Evolutionary conservation across 176 grass and related monocot species (phyloP).

Genomic region (Saccharum spontaneum): DNA sequence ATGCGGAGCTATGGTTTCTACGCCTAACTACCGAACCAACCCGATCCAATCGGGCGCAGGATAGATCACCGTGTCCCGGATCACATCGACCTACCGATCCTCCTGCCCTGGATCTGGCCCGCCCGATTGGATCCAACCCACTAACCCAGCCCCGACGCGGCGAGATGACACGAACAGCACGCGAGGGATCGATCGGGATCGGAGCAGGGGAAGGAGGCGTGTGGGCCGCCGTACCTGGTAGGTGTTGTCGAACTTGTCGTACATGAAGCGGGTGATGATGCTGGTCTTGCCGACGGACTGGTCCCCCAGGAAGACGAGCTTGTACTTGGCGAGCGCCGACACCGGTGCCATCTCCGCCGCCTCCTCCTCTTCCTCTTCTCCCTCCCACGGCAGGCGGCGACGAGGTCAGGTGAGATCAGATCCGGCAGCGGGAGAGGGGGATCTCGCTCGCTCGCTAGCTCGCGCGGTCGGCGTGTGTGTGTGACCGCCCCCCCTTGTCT

Average conservation of each 20-base stretch:
- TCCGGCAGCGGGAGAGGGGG: slow-evolving; percentile 32
- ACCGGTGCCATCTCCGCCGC: slow-evolving; percentile 69
- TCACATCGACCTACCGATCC: not conserved
- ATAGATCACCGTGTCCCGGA: slow-evolving; percentile 13
- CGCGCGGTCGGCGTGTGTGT: slow-evolving; percentile 30
- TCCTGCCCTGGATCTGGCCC: slow-evolving; percentile 31
- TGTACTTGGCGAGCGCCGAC: slow-evolving; percentile 92
- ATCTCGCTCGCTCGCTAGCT: slow-evolving; percentile 40
- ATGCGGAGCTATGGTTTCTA: not conserved
- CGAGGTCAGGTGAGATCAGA: slow-evolving; percentile 43
- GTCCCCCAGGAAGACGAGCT: slow-evolving; percentile 91
- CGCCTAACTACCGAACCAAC: not conserved
- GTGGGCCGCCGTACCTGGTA: slow-evolving; percentile 42
- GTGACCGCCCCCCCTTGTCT: slow-evolving; percentile 14
- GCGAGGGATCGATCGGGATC: not conserved
- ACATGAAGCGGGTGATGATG: slow-evolving; percentile 97
- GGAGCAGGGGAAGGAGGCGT: not conserved
- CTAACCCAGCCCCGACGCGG: not conserved
- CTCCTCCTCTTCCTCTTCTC: not conserved
- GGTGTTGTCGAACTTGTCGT: slow-evolving; percentile 96
- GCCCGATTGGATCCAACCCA: slow-evolving; percentile 24
- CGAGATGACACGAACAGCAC: not conserved
- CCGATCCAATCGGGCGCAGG: not conserved
- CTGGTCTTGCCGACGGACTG: slow-evolving; percentile 97
- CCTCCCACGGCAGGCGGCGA: slow-evolving; percentile 24